Evolutionary conservation across 2,329 filamentous ascomycete genomes (phyloP).

Genomic region (Furcasterigmium furcatum): DNA sequence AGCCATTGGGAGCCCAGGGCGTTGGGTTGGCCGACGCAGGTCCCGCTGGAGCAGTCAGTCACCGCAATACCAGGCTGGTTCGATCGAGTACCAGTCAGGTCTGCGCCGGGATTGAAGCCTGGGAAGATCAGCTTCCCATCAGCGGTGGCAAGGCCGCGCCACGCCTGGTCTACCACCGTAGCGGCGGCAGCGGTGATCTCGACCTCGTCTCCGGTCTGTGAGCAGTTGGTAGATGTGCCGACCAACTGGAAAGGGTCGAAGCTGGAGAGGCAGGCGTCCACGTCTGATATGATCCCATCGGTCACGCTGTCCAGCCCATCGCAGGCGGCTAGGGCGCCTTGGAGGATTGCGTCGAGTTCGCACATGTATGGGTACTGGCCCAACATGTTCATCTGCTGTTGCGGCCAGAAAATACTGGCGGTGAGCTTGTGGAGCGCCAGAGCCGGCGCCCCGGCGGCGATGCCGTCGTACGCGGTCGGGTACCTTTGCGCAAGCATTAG

Average conservation of each 20-base stretch:
- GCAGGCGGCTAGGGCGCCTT: slow-evolving; percentile 28
- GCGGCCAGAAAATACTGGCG: neutral
- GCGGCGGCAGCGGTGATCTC: slow-evolving; percentile 1
- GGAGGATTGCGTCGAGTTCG: slow-evolving; percentile 27
- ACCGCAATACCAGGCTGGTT: too few relatives aligned
- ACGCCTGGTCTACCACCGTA: too few relatives aligned
- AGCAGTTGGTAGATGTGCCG: slow-evolving; percentile 11
- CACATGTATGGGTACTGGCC: slow-evolving; percentile 24
- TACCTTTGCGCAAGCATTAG: slow-evolving; percentile 41
- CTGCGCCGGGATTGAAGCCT: too few relatives aligned
- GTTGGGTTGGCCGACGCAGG: too few relatives aligned
- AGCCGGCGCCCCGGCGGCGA: slow-evolving; percentile 16
- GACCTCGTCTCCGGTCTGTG: neutral
- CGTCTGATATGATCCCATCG: slow-evolving; percentile 17
- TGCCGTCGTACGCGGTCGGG: slow-evolving; percentile 47
- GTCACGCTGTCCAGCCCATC: slow-evolving; percentile 17
- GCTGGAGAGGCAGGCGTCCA: slow-evolving; percentile 6
- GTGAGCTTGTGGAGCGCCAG: neutral
- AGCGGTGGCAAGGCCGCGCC: too few relatives aligned
- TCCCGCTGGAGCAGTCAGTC: too few relatives aligned
- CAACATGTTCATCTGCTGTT: neutral
- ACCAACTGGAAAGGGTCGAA: slow-evolving; percentile 17
- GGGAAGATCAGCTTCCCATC: too few relatives aligned
- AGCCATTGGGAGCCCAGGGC: too few relatives aligned
- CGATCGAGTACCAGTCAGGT: too few relatives aligned